phyloP scores from a whole-genome alignment of 148 eudicot species.

The Rhododendron kiyosumense region DNA sequence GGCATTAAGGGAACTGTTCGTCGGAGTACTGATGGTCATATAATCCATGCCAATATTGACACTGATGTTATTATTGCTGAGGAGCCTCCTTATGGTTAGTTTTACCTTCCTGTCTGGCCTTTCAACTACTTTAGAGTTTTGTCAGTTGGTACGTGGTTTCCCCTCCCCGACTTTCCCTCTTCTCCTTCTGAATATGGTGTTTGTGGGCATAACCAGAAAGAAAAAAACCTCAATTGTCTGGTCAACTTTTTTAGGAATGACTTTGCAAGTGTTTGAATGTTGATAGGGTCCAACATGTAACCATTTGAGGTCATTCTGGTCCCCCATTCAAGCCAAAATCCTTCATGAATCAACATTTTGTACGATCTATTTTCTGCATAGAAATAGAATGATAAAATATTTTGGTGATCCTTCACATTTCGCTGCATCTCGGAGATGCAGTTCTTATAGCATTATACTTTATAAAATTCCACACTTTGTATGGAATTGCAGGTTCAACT shows the following conservation, averaged over 20 bases:
- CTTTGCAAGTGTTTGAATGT: background rate
- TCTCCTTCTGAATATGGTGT: background rate
- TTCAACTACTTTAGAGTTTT: background rate
- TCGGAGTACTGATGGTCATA: slow-evolving; percentile 97
- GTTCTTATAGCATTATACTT: background rate
- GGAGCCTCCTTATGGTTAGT: slow-evolving; percentile 91
- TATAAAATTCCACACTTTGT: background rate
- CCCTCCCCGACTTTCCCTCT: background rate
- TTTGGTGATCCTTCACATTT: background rate
- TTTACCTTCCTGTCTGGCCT: background rate
- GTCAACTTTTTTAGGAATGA: background rate
- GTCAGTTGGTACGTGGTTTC: background rate
- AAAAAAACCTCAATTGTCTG: background rate
- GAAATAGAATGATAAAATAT: background rate
- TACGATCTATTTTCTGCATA: background rate
- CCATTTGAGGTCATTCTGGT: background rate
- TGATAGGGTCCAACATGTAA: background rate
- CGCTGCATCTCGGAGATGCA: background rate
- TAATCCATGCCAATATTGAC: slow-evolving; percentile 95
- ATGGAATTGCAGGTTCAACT: slow-evolving; percentile 36
- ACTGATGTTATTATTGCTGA: slow-evolving; percentile 98
- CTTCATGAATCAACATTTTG: background rate
- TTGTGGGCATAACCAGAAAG: background rate
- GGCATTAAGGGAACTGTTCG: slow-evolving; percentile 98
- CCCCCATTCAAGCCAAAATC: background rate